A percentile compares a stretch with the other conserved stretches of the same genome.
phyloP scores from a whole-genome alignment of 768 basidiomycete genomes.

The Boletus rubescentipes region DNA sequence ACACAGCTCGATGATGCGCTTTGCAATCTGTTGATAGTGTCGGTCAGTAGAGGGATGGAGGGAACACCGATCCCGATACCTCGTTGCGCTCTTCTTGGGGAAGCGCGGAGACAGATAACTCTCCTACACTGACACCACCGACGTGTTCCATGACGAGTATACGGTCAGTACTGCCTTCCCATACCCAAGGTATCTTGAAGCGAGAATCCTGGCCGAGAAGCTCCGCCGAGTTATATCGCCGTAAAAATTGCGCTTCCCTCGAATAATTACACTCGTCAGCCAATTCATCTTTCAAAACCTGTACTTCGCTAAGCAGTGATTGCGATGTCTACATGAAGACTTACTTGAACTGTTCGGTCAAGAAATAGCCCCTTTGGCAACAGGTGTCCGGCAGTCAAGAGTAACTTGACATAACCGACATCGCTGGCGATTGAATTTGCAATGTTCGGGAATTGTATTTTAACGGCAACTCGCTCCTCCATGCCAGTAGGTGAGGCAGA shows the following conservation, averaged over 20 bases:
- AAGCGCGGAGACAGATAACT: constrained; percentile 51
- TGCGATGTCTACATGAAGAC: not conserved
- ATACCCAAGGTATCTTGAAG: constrained; percentile 86
- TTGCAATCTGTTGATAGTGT: constrained; percentile 64
- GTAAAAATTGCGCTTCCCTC: constrained; percentile 75
- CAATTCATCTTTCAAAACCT: constrained; percentile 89
- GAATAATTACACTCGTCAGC: constrained; percentile 91
- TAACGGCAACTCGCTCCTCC: constrained; percentile 68
- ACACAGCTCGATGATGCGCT: constrained; percentile 79
- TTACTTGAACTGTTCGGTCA: constrained; percentile 77
- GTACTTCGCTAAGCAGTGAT: not conserved
- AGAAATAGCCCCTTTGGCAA: constrained; percentile 89
- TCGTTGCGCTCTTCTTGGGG: constrained; percentile 68
- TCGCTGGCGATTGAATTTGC: constrained; percentile 84
- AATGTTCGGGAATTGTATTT: constrained; percentile 96
- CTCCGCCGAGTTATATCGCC: constrained; percentile 51
- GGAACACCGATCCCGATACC: constrained; percentile 42
- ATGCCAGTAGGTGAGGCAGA: constrained; percentile 51
- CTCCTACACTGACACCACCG: constrained; percentile 78
- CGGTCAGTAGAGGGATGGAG: not conserved
- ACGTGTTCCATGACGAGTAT: constrained; percentile 92
- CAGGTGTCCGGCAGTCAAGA: constrained; percentile 77
- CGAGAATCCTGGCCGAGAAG: constrained; percentile 56
- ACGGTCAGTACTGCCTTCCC: constrained; percentile 74
- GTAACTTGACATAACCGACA: constrained; percentile 76